Conservation (phyloP, 495 filamentous ascomycete genomes). For the Xylaria curta region DNA sequence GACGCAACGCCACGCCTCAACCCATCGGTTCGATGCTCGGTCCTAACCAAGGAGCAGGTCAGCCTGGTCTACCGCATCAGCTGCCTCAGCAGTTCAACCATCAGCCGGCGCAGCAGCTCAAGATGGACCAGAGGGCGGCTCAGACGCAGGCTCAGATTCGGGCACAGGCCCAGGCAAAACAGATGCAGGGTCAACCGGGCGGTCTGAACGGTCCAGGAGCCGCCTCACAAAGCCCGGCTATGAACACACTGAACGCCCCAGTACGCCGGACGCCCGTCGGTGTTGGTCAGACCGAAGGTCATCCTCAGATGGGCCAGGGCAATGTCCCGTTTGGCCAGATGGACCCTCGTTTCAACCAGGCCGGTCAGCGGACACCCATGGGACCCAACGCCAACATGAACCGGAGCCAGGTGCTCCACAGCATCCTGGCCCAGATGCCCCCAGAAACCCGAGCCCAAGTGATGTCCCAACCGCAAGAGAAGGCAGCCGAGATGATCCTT, state of each 20-base stretch:
- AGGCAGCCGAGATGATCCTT: constrained; percentile 48
- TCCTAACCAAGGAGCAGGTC: constrained; percentile 44
- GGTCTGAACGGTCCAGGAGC: constrained; percentile 48
- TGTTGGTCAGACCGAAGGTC: constrained; percentile 44
- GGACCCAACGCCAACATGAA: constrained; percentile 35
- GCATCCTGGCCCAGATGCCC: constrained; percentile 43
- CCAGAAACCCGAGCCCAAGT: constrained; percentile 41
- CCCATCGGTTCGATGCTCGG: constrained; percentile 48
- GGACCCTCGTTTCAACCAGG: constrained; percentile 53
- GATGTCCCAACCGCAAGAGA: constrained; percentile 44
- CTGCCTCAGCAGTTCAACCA: constrained; percentile 46
- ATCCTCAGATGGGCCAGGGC: constrained; percentile 42
- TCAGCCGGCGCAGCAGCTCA: constrained; percentile 47
- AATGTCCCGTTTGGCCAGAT: constrained; percentile 46
- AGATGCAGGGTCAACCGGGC: constrained; percentile 57
- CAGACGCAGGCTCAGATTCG: constrained; percentile 48
- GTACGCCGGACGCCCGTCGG: constrained; percentile 52
- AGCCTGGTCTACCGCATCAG: constrained; percentile 44
- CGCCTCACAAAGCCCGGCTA: constrained; percentile 58
- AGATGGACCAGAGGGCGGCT: constrained; percentile 47
- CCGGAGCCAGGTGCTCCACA: constrained; percentile 45
- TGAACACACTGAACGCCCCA: constrained; percentile 57
- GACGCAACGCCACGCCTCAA: constrained; percentile 49
- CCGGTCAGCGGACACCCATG: constrained; percentile 41
- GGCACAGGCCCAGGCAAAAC: constrained; percentile 47